Evolutionary conservation across 2,329 filamentous ascomycete species (phyloP).

Genomic region (Pochonia chlamydosporia): DNA sequence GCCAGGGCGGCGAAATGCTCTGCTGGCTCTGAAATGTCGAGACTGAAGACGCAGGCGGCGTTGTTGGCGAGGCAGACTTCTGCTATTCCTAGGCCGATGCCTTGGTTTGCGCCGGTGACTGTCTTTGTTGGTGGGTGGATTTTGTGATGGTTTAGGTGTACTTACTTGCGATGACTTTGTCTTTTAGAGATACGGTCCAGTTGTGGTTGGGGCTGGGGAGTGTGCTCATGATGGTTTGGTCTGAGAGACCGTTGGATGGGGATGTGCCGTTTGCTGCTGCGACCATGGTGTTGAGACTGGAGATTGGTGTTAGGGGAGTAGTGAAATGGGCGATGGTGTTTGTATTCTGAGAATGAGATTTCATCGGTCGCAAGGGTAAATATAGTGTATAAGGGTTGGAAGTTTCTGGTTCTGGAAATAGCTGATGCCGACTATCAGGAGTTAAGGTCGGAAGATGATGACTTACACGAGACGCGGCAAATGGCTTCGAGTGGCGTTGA

Average conservation of each 20-base stretch:
- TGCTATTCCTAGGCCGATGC: constrained; percentile 40
- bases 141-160: too few relatives aligned
- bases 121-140: background rate
- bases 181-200: constrained; percentile 27
- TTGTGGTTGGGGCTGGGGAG: constrained; percentile 26
- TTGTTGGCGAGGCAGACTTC: constrained; percentile 39
- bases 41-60: constrained; percentile 24
- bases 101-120: constrained; percentile 37
- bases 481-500: too few relatives aligned
- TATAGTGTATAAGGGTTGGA: too few relatives aligned
- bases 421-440: too few relatives aligned
- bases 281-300: constrained; percentile 4
- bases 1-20: constrained; percentile 23
- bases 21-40: constrained; percentile 20
- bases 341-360: too few relatives aligned
- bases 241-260: too few relatives aligned
- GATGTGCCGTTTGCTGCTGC: constrained; percentile 10
- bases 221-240: constrained; percentile 27
- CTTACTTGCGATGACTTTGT: constrained; percentile 34
- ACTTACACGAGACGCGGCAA: too few relatives aligned
- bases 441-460: too few relatives aligned
- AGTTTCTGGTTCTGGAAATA: too few relatives aligned
- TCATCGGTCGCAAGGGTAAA: too few relatives aligned
- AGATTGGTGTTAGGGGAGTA: too few relatives aligned
- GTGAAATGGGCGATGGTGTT: too few relatives aligned